Percentiles rank a stretch among this genome's conserved stretches.
These are phyloP conservation scores for Byssochlamys sp. DNA, from an alignment of 2,329 filamentous ascomycete genomes.

Conservation along the genomic window DNA sequence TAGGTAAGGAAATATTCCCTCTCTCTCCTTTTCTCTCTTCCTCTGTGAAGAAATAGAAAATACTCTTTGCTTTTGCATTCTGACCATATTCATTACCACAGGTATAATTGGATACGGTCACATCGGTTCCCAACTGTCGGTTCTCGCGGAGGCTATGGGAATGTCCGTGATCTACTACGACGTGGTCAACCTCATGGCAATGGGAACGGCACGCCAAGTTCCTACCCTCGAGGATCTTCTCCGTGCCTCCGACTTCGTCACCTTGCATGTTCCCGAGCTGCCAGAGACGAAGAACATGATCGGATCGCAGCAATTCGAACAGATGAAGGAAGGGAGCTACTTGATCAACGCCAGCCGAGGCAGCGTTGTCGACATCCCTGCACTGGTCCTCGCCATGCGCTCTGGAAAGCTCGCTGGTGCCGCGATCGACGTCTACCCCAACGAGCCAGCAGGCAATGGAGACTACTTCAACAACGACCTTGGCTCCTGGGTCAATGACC, in stretches of 20 bases:
- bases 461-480: conserved; percentile 83
- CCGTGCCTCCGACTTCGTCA: conserved; percentile 76
- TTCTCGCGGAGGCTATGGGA: conserved; percentile 92
- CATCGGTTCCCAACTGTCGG: conserved; percentile 90
- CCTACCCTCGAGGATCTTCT: conserved; percentile 67
- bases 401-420: conserved; percentile 81
- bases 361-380: conserved; percentile 86
- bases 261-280: conserved; percentile 86
- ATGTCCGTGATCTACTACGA: conserved; percentile 98
- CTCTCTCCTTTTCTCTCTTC: too few species aligned
- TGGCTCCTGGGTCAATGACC: conserved; percentile 75
- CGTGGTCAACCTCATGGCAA: conserved; percentile 82
- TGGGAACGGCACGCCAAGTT: conserved; percentile 81
- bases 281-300: conserved; percentile 92
- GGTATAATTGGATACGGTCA: conserved; percentile 94
- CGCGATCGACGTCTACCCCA: conserved; percentile 91
- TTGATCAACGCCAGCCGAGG: conserved; percentile 93
- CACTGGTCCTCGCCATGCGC: conserved; percentile 77
- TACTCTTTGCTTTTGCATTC: conserved; percentile 1
- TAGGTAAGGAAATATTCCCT: conserved; percentile 47
- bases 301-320: conserved; percentile 62
- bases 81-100: conserved; percentile 17
- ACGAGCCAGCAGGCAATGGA: conserved; percentile 86
- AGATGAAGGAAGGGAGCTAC: conserved; percentile 90
- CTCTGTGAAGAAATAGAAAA: not conserved